These are phyloP conservation scores for Chlamydomonas sphaeroides DNA, from an alignment of 139 green algal species.

Conservation along the genomic window DNA sequence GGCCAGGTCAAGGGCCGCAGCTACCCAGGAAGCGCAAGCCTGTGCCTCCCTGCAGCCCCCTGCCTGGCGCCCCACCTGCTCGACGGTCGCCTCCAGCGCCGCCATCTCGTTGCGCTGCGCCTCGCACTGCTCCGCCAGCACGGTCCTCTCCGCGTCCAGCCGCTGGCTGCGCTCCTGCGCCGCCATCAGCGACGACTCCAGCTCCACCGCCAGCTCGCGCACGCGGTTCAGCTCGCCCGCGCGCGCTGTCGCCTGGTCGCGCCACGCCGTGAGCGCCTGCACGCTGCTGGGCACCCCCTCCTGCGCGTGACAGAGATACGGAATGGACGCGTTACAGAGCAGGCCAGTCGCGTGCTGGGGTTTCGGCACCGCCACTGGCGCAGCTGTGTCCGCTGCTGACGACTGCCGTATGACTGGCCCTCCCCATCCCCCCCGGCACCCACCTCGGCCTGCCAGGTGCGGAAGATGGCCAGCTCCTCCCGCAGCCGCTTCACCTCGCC, in stretches of 20 bases:
- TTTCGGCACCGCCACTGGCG: neutral
- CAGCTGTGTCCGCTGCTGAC: no score
- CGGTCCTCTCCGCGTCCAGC: neutral
- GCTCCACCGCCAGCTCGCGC: neutral
- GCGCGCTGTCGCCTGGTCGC: conserved; percentile 6
- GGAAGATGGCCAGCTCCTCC: conserved; percentile 23
- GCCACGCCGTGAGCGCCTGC: conserved; percentile 13
- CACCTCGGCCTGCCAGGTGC: conserved; percentile 14
- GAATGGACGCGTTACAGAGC: neutral
- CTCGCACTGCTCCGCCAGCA: conserved; percentile 20
- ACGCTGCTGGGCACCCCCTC: conserved; percentile 3
- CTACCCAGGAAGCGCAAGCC: no score
- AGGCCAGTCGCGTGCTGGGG: neutral
- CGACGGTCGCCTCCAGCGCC: conserved; percentile 7
- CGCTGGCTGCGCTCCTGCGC: neutral
- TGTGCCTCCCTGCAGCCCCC: no score
- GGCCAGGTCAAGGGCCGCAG: neutral
- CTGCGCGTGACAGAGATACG: neutral
- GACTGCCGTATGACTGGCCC: neutral
- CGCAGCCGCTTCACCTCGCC: neutral
- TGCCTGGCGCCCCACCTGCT: conserved; percentile 4
- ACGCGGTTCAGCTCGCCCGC: neutral
- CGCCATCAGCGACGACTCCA: conserved; percentile 9
- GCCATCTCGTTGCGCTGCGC: conserved; percentile 12
- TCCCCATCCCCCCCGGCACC: neutral